Evolutionary conservation across 768 basidiomycete species (phyloP).

Genomic region (Leucosporidium yakuticum): DNA sequence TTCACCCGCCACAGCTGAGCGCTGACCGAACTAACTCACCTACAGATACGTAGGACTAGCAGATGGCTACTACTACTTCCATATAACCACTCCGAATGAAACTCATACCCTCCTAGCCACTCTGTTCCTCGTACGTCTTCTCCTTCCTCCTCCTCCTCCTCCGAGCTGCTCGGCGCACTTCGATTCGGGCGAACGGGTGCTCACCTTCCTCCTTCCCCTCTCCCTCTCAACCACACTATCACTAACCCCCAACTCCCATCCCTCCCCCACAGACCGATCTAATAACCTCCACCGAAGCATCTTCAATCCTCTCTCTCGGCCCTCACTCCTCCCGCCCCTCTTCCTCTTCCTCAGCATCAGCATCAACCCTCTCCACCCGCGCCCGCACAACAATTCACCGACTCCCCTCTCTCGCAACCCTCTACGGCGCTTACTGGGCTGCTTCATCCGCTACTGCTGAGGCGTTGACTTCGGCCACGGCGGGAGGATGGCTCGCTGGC

Average conservation of each 20-base stretch:
- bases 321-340: background rate
- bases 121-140: background rate
- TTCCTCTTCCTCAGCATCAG: background rate
- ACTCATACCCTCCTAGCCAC: background rate
- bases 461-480: background rate
- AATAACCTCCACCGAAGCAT: background rate
- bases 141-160: background rate
- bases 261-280: background rate
- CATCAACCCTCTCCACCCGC: background rate
- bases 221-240: too few relatives aligned
- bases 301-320: background rate
- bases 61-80: conserved; percentile 1
- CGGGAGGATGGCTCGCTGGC: background rate
- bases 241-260: too few relatives aligned
- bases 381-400: background rate
- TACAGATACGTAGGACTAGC: background rate
- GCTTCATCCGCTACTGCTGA: background rate
- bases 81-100: background rate
- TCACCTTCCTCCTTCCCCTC: background rate
- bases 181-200: too few relatives aligned
- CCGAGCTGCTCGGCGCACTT: background rate
- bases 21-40: background rate
- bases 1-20: too few relatives aligned
- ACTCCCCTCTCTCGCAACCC: conserved; percentile 5
- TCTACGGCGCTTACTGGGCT: background rate